phyloP scores from a whole-genome alignment of 1,284 basidiomycete species.

The Sutorius eximius region DNA sequence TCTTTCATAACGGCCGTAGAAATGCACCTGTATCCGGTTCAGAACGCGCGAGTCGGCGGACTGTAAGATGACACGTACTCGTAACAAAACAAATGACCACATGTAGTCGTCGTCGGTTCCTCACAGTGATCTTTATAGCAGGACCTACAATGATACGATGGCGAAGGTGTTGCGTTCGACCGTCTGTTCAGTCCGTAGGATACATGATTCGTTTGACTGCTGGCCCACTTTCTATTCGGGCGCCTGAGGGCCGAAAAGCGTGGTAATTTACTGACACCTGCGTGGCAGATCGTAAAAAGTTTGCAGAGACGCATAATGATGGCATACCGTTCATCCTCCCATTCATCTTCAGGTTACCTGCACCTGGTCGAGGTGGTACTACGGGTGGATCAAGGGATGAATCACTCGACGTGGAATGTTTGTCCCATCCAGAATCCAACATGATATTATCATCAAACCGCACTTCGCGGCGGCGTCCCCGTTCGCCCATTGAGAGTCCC shows the following conservation, averaged over 20 bases:
- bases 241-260: conserved; percentile 34
- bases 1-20: conserved; percentile 33
- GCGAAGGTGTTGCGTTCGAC: conserved; percentile 7
- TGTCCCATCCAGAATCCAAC: conserved; percentile 34
- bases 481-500: conserved; percentile 28
- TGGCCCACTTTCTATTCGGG: conserved; percentile 18
- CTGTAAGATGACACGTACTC: conserved; percentile 21
- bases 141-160: conserved; percentile 36
- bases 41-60: background rate
- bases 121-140: conserved; percentile 34
- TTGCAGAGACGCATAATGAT: background rate
- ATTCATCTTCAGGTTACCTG: conserved; percentile 13
- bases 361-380: conserved; percentile 15
- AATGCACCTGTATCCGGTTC: conserved; percentile 28
- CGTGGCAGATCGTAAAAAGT: background rate
- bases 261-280: conserved; percentile 35
- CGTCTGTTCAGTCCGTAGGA: conserved; percentile 11
- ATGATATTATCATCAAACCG: conserved; percentile 38
- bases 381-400: conserved; percentile 31
- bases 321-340: conserved; percentile 27
- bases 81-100: conserved; percentile 36
- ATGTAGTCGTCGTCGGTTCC: conserved; percentile 38
- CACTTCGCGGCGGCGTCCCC: conserved; percentile 35
- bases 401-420: conserved; percentile 35
- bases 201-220: conserved; percentile 13